A percentile compares a stretch with the other conserved stretches of the same genome.
Evolutionary conservation across 176 grass and related monocot genomes (phyloP).

Genomic region (Avena atlantica): DNA sequence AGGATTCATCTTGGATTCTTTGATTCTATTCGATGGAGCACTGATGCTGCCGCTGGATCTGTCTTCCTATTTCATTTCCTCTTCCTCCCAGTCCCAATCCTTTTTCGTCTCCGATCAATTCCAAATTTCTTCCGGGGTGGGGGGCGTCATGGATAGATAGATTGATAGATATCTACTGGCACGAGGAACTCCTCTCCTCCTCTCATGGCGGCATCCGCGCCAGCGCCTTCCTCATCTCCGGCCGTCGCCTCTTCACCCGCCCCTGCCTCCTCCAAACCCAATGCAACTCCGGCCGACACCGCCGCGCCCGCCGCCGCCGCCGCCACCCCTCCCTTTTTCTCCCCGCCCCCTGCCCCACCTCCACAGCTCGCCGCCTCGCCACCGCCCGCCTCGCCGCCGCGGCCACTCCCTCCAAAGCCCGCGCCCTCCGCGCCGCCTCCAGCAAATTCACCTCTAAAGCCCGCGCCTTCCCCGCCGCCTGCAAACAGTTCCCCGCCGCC

Average conservation of each 20-base stretch:
- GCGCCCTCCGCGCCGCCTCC: neutral
- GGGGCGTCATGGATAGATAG: neutral
- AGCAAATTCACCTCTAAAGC: neutral
- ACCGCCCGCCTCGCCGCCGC: neutral
- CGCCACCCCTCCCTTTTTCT: neutral
- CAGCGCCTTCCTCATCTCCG: neutral
- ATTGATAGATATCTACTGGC: neutral
- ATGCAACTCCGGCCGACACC: slow-evolving; percentile 34
- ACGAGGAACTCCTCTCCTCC: neutral
- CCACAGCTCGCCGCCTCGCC: slow-evolving; percentile 5
- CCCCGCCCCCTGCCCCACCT: neutral
- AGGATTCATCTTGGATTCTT: too few species aligned
- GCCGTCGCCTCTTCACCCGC: slow-evolving; percentile 45
- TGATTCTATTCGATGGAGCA: too few species aligned
- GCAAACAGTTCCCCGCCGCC: neutral
- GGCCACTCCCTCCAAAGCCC: neutral
- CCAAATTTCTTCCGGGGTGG: neutral
- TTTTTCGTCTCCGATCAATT: neutral
- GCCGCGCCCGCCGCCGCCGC: neutral
- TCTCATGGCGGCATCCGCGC: slow-evolving; percentile 18
- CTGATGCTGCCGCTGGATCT: neutral
- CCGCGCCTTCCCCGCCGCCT: neutral
- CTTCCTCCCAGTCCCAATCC: too few species aligned
- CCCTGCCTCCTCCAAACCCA: slow-evolving; percentile 52
- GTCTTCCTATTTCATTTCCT: too few species aligned